Evolutionary conservation across 2,329 filamentous ascomycete species (phyloP), one percentile per base, ranked within the genome.

Genomic region (Ophiosphaerella korrae): DNA sequence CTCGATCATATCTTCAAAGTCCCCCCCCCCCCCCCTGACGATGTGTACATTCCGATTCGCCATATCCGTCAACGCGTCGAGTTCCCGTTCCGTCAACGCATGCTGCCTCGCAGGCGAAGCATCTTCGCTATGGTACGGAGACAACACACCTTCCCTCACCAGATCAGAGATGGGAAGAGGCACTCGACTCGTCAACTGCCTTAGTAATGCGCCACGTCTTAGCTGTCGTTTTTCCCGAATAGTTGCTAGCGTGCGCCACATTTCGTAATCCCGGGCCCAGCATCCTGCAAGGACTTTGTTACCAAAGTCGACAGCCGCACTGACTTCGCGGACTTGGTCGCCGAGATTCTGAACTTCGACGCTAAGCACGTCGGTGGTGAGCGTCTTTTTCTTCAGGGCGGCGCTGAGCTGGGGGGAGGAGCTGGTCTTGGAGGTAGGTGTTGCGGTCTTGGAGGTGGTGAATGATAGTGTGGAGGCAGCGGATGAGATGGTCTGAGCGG

Each of bases 11-110:
- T 66, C 62, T 13, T 49, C 46, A n/a, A 63, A 18, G 47, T 66
- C 62, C 53, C 63, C 55, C 3, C 39, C 33, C 45, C 64, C 62
- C 53, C 63, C 55, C 3, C 39, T 35, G 9, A 67, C 26, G 9
- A 59, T 44, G 11, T 16, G 38, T 7, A 62, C 33, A 50, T 66
- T 66, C 43, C 60, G 54, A 44, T 58, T 49, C 8, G 54, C 49
- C 32, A 60, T 51, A 13, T 42, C 9, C 3, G 51, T 14, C 21
- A 64, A 31, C 6, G 51, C 40, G 26, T 61, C 52, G 7, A 62
- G 33, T 21, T 64, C 59, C 14, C 51, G 26, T 11, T 11, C 11
- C 26, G 26, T 29, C 26, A 29, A 6, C 26, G 26, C 26, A 29
- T 29, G 11, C 34, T 3, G 13, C 21, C 11, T 31, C 16, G 5